Evolutionary conservation across 345 rosid genomes (phyloP), one percentile per base, ranked within the genome.

Genomic region (Brassica cretica): DNA sequence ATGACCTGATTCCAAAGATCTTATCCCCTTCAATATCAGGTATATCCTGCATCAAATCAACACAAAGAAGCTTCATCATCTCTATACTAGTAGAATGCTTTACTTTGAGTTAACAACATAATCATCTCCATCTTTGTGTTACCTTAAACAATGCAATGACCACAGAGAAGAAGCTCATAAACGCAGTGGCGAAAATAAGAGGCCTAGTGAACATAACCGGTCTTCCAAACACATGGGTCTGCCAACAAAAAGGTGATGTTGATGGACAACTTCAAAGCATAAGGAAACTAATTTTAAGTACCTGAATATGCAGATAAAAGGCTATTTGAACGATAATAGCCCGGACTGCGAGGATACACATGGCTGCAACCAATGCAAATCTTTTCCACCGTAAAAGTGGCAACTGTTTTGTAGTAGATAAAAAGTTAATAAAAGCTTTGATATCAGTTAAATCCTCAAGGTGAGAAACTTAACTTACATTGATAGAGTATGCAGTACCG

Each of bases 11-110:
- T 64, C 97, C 98, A 58, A 88, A 92, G 56, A 86, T 88, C 84
- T 82, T 88, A 80, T 94, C 98, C n/a, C 97, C 97, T 71, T 92
- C 98, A 70, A 94, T 92, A 76, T 92, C 98, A 51, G 98, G 98
- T 77, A 94, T 91, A 81, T 94, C 98, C 97, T 92, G 76, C 75
- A 84, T 1, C 56, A 39, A 21, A 66, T 0, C 73, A 59, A 72
- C 30, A 68, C 8, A 25, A 25, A 51, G 10, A 58, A 51, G 37
- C 66, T 37, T 68, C 11, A 29, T 51, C 41, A 73, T 73, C 41
- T 60, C 27, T 12, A 58, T 58, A 65, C 15, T 3, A 39, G 12
- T 14, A 61, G 2, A 72, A 21, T 32, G 46, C 33, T 68, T 27
- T 19, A 61, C 14, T 32, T 70, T 60, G 8, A 67, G 49, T 18